Percentiles rank a stretch among this genome's conserved stretches.
These are phyloP conservation scores for Oryza brachyantha DNA, from an alignment of 176 grass and related monocot species.

Conservation along the genomic window DNA sequence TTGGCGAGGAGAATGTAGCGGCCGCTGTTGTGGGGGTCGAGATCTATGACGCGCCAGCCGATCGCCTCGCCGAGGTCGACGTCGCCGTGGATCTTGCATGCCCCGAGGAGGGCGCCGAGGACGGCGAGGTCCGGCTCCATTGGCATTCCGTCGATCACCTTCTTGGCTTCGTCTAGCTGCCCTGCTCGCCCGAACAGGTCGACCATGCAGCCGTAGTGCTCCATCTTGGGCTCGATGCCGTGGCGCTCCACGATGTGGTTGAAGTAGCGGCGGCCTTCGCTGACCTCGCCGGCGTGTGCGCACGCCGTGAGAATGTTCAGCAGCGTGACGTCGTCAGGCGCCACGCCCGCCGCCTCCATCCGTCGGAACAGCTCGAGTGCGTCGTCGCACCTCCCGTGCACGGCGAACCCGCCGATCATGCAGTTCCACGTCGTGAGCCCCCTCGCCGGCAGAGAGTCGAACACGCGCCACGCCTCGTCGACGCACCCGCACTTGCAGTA, in stretches of 20 bases:
- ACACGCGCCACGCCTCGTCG: conserved; percentile 59
- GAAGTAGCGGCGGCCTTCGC: conserved; percentile 51
- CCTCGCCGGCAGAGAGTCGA: conserved; percentile 28
- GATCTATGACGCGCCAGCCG: conserved; percentile 60
- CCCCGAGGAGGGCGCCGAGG: conserved; percentile 77
- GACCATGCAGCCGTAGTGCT: conserved; percentile 87
- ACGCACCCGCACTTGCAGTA: conserved; percentile 87
- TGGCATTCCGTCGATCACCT: conserved; percentile 71
- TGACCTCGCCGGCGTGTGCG: conserved; percentile 63
- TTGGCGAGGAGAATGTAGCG: conserved; percentile 82
- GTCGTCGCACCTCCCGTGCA: conserved; percentile 52
- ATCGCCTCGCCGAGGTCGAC: conserved; percentile 52
- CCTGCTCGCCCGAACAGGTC: conserved; percentile 77
- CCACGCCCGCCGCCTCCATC: conserved; percentile 53
- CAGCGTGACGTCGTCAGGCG: conserved; percentile 65
- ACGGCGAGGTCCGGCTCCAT: conserved; percentile 63
- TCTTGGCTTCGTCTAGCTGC: conserved; percentile 69
- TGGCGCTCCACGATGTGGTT: conserved; percentile 38
- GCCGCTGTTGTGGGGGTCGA: conserved; percentile 68
- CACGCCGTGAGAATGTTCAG: conserved; percentile 81
- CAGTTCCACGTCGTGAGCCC: conserved; percentile 78
- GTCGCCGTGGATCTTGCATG: conserved; percentile 64
- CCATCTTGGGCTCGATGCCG: conserved; percentile 58
- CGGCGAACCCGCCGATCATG: conserved; percentile 76
- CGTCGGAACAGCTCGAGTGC: conserved; percentile 51